Conservation (phyloP, 495 filamentous ascomycete species). For the Chlorociboria aeruginascens region DNA sequence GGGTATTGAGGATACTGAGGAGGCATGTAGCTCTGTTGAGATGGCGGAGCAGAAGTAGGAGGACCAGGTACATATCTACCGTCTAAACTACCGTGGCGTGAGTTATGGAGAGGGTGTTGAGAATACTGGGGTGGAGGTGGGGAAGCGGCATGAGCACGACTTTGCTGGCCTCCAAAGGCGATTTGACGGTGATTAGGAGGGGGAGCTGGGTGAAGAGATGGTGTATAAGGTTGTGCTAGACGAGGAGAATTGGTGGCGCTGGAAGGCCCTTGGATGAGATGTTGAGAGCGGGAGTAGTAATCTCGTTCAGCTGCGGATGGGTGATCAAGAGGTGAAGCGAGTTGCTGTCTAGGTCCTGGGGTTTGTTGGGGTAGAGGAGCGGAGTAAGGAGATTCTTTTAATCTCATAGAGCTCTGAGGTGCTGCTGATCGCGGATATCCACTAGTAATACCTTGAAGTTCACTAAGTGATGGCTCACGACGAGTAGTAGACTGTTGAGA, state of each 20-base stretch:
- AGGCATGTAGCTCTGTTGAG: conserved; percentile 13
- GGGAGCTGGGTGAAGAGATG: conserved; percentile 3
- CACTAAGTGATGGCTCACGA: conserved; percentile 13
- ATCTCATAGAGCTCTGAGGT: conserved; percentile 11
- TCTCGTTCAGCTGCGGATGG: conserved; percentile 13
- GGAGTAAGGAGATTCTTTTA: conserved; percentile 19
- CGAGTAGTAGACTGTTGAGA: conserved; percentile 13
- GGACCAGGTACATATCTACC: conserved; percentile 12
- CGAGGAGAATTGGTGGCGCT: conserved; percentile 15
- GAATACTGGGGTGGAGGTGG: conserved; percentile 17
- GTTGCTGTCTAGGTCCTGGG: conserved; percentile 3
- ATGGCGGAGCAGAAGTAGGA: conserved; percentile 6
- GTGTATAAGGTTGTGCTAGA: conserved; percentile 16
- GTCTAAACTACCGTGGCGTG: conserved; percentile 18
- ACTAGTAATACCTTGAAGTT: conserved; percentile 10
- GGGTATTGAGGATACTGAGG: conserved; percentile 23
- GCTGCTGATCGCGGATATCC: conserved; percentile 11
- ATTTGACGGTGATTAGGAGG: conserved; percentile 12
- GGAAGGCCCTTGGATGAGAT: conserved; percentile 11
- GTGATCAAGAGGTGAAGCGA: conserved; percentile 15
- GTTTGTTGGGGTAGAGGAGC: conserved; percentile 4
- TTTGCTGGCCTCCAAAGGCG: conserved; percentile 6
- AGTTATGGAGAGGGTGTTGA: conserved; percentile 13
- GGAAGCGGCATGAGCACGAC: conserved; percentile 2
- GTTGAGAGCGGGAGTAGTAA: conserved; percentile 13